Evolutionary conservation across 306 rosid genomes (phyloP).

Genomic region (Begonia peltatifolia): DNA sequence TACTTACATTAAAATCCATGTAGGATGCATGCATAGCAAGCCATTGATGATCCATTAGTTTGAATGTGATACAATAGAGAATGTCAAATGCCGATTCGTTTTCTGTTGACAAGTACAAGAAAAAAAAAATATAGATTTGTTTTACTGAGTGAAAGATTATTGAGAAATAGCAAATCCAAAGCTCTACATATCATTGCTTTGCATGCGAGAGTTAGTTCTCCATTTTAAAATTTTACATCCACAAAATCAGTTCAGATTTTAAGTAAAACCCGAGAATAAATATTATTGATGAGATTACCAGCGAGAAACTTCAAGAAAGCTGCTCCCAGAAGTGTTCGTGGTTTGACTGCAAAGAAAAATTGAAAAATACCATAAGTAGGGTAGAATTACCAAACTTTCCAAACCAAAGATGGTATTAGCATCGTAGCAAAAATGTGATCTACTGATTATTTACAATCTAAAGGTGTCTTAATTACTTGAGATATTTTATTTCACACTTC

Average conservation of each 20-base stretch:
- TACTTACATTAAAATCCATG: conserved; percentile 96
- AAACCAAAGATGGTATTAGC: no score
- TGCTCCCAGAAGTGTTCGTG: conserved; percentile 86
- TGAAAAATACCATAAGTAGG: conserved; percentile 16
- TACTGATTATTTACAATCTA: no score
- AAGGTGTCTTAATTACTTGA: no score
- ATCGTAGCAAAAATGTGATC: no score
- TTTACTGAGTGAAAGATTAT: not conserved
- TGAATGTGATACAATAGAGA: conserved; percentile 93
- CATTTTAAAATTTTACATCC: not conserved
- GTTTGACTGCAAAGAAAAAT: conserved; percentile 54
- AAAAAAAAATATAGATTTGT: conserved; percentile 8
- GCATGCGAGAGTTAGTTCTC: not conserved
- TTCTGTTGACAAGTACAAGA: conserved; percentile 26
- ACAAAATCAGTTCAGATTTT: not conserved
- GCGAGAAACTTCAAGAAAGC: conserved; percentile 80
- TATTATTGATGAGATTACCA: conserved; percentile 26
- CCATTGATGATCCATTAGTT: conserved; percentile 97
- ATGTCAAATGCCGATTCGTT: conserved; percentile 84
- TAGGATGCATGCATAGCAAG: conserved; percentile 94
- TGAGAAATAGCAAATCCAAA: no score
- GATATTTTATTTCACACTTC: no score
- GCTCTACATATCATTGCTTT: not conserved
- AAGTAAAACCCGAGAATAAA: not conserved
- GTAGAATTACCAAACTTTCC: conserved; percentile 4